Percentiles rank a stretch among this genome's conserved stretches.
These are phyloP conservation scores for Syncephalastrum sp. DNA, from an alignment of 371 early-diverging fungal species.

Conservation along the genomic window DNA sequence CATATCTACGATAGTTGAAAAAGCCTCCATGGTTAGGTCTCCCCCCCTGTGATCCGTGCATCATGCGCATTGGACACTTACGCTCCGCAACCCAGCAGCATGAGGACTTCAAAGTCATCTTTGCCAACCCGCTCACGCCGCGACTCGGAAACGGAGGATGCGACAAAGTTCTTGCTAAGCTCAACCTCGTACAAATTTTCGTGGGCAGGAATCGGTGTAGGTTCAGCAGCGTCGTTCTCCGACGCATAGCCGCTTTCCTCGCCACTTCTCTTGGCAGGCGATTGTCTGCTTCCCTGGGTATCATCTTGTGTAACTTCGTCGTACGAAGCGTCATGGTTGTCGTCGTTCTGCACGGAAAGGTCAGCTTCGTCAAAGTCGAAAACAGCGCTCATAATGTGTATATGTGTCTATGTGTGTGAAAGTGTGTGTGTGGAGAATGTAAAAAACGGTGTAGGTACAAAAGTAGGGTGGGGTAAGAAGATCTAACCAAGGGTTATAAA, in stretches of 20 bases:
- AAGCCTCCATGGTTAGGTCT: neutral
- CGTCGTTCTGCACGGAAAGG: conserved; percentile 1
- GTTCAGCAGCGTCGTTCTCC: conserved; percentile 34
- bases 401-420: too few species aligned
- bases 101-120: conserved; percentile 88
- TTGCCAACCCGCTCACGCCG: conserved; percentile 60
- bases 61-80: conserved; percentile 25
- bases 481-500: conserved; percentile 1
- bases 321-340: conserved; percentile 1
- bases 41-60: too few species aligned
- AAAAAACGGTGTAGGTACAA: neutral
- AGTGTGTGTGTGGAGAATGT: conserved; percentile 14
- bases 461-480: conserved; percentile 5
- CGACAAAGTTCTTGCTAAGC: conserved; percentile 32
- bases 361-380: conserved; percentile 49
- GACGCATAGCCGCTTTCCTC: conserved; percentile 41
- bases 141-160: conserved; percentile 33
- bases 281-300: neutral
- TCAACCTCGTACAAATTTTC: conserved; percentile 41
- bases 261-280: conserved; percentile 8
- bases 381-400: conserved; percentile 38
- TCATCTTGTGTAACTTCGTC: conserved; percentile 3
- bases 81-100: conserved; percentile 95
- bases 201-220: conserved; percentile 25
- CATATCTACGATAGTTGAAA: conserved; percentile 23